A percentile compares a stretch with the other conserved stretches of the same genome.
These are phyloP conservation scores for Monosporozyma servazzii DNA, from an alignment of 805 yeast genomes.

Conservation along the genomic window DNA sequence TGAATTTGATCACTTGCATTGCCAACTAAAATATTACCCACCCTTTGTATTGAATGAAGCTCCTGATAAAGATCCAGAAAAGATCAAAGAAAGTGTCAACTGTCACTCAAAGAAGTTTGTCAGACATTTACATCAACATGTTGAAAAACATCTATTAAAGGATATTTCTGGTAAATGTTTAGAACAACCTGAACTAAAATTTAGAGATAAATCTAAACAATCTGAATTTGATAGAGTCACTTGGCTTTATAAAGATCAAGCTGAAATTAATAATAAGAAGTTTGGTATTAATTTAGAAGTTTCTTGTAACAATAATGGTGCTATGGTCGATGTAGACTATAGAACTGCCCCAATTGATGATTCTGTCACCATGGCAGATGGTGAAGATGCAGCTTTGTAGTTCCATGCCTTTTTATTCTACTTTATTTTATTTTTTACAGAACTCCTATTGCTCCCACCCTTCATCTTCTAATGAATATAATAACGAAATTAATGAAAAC, in stretches of 20 bases:
- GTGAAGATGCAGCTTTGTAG: not conserved
- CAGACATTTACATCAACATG: slow-evolving; percentile 66
- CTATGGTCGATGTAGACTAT: slow-evolving; percentile 61
- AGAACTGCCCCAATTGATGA: slow-evolving; percentile 37
- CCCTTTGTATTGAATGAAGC: slow-evolving; percentile 62
- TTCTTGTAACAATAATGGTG: slow-evolving; percentile 54
- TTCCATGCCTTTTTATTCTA: no score
- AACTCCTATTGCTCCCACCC: not conserved
- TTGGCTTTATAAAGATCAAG: slow-evolving; percentile 55
- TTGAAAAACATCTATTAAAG: slow-evolving; percentile 58
- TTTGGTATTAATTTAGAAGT: slow-evolving; percentile 58
- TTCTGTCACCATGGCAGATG: not conserved
- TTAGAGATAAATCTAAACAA: slow-evolving; percentile 41
- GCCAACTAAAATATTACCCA: slow-evolving; percentile 58
- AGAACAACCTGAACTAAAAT: slow-evolving; percentile 43
- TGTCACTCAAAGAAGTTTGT: slow-evolving; percentile 63
- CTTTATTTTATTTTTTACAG: not conserved
- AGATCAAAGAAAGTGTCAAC: slow-evolving; percentile 62
- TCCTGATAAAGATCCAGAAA: slow-evolving; percentile 54
- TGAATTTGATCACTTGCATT: slow-evolving; percentile 60
- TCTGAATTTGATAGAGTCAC: slow-evolving; percentile 40
- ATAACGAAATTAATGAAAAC: no score
- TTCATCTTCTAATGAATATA: no score
- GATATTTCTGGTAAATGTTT: slow-evolving; percentile 50
- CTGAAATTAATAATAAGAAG: slow-evolving; percentile 51